Base-by-base conservation (phyloP, 2,329 filamentous ascomycete genomes). In the Pseudocercospora fuligena region DNA sequence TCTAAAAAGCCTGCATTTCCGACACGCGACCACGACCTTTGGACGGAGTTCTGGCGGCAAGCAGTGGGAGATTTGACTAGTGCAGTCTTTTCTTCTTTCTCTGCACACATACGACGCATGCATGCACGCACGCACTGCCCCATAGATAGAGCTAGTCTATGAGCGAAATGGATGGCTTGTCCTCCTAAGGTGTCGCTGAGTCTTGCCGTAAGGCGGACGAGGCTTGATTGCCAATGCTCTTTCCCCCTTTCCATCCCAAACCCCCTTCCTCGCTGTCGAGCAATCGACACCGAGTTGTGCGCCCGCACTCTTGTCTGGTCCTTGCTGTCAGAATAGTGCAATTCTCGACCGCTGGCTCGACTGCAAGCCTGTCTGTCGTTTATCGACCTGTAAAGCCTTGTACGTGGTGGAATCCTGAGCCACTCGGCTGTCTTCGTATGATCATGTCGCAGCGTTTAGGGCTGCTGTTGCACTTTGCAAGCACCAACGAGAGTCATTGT, bases 171-270 rank as follows among this genome's bases (percentile, higher is more conserved):
- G 61, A 63, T 57, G 40, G 40, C 40, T 56, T 58, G 40, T 74
- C 78, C 76, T 75, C 75, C 71, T 81, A 85, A 93, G 93, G 93
- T 97, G 93, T 97, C 93, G 93, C 92, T 82, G 91, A 94, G 85
- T 93, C 89, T 67, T 58, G 56, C 56, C 29, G 57, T 60, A 47
- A 27, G 71, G 71, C 73, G 66, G 84, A 85, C 87, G 88, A 95
- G 79, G 92, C 92, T 97, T 92, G 93, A 97, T 93, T 89, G 93
- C 93, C 93, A 97, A 86, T 82, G 80, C 79, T 74, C 67, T 66
- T 58, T 66, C 54, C 65, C 60, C 56, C 57, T 56, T 47, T 53
- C 25, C 59, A 25, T 33, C 29, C 8, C 33, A 25, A 5, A 1
- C 43, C n/a, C n/a, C n/a, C 16, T 40, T 43, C 4, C 25, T 9